Conservation (phyloP, 768 basidiomycete species). For the Termitomyces eurrhizus region DNA sequence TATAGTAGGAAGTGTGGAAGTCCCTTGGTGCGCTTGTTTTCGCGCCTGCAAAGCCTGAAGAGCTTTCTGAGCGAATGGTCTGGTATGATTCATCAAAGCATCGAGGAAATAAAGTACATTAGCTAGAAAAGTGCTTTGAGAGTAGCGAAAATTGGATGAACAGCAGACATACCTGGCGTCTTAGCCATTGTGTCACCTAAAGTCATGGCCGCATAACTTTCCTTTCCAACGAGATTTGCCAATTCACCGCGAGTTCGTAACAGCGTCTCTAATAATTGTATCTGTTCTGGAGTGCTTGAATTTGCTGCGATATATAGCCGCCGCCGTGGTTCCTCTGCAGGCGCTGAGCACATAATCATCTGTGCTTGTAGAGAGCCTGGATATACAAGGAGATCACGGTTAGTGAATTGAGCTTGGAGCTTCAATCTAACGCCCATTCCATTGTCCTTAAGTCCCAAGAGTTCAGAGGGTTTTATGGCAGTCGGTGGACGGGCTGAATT, state of each 20-base stretch:
- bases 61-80: conserved; percentile 72
- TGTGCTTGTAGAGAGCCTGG: conserved; percentile 88
- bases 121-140: conserved; percentile 36
- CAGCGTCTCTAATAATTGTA: conserved; percentile 73
- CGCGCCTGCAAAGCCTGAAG: conserved; percentile 59
- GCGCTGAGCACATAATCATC: conserved; percentile 89
- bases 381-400: conserved; percentile 73
- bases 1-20: conserved; percentile 56
- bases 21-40: conserved; percentile 72
- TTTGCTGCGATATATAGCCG: conserved; percentile 83
- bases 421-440: conserved; percentile 73
- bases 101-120: conserved; percentile 87
- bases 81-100: conserved; percentile 76
- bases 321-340: conserved; percentile 76
- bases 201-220: conserved; percentile 84
- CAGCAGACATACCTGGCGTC: conserved; percentile 62
- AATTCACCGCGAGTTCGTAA: conserved; percentile 77
- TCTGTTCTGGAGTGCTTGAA: conserved; percentile 67
- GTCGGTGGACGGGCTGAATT: conserved; percentile 62
- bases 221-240: conserved; percentile 78
- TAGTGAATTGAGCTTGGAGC: conserved; percentile 73
- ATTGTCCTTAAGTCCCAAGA: conserved; percentile 70
- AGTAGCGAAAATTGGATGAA: not conserved
- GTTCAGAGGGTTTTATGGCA: conserved; percentile 61
- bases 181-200: conserved; percentile 97